Conservation (phyloP, 2,329 filamentous ascomycete species). For the Lasiodiplodia gonubiensis region DNA sequence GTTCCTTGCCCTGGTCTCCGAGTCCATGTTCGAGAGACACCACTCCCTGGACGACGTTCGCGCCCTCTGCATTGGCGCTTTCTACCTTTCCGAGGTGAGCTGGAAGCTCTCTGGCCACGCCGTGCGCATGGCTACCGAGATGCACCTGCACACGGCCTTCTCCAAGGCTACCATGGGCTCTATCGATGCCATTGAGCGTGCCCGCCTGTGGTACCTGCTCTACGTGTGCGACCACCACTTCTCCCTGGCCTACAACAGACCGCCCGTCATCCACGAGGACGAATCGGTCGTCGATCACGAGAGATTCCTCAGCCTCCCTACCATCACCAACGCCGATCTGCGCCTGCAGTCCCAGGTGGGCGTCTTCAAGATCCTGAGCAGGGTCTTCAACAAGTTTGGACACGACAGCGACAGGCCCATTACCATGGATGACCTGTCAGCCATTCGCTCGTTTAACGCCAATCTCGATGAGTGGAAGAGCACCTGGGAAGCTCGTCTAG, state of each 20-base stretch:
- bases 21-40: constrained; percentile 42
- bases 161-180: constrained; percentile 44
- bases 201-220: constrained; percentile 48
- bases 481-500: constrained; percentile 44
- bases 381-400: constrained; percentile 43
- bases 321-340: constrained; percentile 40
- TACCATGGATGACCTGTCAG: constrained; percentile 45
- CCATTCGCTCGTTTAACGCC: constrained; percentile 49
- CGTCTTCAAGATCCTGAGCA: constrained; percentile 42
- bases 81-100: constrained; percentile 49
- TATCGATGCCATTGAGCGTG: constrained; percentile 43
- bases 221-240: constrained; percentile 51
- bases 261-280: constrained; percentile 48
- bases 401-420: constrained; percentile 45
- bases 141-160: constrained; percentile 48
- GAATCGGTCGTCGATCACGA: constrained; percentile 46
- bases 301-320: constrained; percentile 38
- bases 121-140: constrained; percentile 48
- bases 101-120: constrained; percentile 49
- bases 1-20: constrained; percentile 42
- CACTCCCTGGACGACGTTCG: constrained; percentile 48
- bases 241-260: constrained; percentile 49
- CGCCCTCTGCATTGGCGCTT: constrained; percentile 47
- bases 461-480: constrained; percentile 53
- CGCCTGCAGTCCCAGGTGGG: constrained; percentile 41